A percentile compares a stretch with the other conserved stretches of the same genome.
phyloP scores from a whole-genome alignment of 768 basidiomycete species.

The Cytidiella melzeri region DNA sequence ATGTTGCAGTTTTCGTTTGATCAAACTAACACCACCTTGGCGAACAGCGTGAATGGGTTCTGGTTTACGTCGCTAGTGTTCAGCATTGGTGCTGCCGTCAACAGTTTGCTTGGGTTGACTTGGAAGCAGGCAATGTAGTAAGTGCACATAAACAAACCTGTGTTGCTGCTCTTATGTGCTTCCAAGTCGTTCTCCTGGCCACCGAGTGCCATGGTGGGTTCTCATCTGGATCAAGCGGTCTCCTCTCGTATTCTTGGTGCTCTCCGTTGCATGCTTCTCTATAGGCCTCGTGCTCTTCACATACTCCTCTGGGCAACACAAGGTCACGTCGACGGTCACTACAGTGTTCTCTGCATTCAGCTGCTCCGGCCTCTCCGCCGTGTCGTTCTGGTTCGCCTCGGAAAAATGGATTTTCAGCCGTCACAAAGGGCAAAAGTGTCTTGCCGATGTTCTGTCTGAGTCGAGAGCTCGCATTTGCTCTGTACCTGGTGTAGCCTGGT shows the following conservation, averaged over 20 bases:
- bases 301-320: conserved; percentile 61
- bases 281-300: conserved; percentile 72
- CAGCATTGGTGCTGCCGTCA: conserved; percentile 72
- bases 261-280: conserved; percentile 81
- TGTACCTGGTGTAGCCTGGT: conserved; percentile 19
- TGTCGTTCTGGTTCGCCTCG: conserved; percentile 68
- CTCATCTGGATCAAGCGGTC: conserved; percentile 85
- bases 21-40: conserved; percentile 30
- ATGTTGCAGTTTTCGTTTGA: conserved; percentile 64
- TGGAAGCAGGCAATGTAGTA: conserved; percentile 86
- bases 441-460: conserved; percentile 46
- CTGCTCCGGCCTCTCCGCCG: conserved; percentile 63
- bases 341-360: conserved; percentile 74
- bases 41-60: conserved; percentile 59
- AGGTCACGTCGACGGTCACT: conserved; percentile 61
- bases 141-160: conserved; percentile 22
- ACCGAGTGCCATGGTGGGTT: conserved; percentile 79
- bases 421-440: conserved; percentile 65
- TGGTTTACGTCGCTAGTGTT: conserved; percentile 76
- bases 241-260: conserved; percentile 75
- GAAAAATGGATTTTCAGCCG: conserved; percentile 60
- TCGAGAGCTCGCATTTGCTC: conserved; percentile 18
- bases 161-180: conserved; percentile 5
- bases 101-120: conserved; percentile 67
- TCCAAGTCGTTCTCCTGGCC: conserved; percentile 61